Evolutionary conservation across 805 yeast genomes (phyloP).

Genomic region (Zygoascus flipseniorum): DNA sequence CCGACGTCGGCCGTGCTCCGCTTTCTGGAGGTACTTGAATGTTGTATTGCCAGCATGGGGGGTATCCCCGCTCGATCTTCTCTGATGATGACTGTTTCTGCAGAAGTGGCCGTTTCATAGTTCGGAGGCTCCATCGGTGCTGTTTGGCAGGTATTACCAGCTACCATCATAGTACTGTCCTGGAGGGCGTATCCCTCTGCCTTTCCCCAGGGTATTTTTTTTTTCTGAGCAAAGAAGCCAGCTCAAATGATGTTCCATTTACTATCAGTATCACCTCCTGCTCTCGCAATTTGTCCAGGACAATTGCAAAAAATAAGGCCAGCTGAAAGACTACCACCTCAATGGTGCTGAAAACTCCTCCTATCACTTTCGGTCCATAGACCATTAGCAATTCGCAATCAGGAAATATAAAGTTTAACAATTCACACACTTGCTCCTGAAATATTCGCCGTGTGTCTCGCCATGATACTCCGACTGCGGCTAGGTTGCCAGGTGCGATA

Average conservation of each 20-base stretch:
- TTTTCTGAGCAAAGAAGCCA: background rate
- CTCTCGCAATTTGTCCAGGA: background rate
- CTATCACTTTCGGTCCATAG: background rate
- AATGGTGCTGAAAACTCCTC: background rate
- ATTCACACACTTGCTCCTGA: background rate
- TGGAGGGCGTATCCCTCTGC: background rate
- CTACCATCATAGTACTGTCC: too few relatives aligned
- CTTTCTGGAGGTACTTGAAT: too few relatives aligned
- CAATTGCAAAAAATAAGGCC: background rate
- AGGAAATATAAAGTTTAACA: background rate
- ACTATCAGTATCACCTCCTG: background rate
- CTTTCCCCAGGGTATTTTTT: background rate
- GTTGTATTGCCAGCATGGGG: too few relatives aligned
- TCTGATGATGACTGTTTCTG: too few relatives aligned
- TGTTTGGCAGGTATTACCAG: too few relatives aligned
- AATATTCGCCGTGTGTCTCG: background rate
- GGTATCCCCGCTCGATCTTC: too few relatives aligned
- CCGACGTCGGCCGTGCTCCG: too few relatives aligned
- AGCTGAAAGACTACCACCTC: background rate
- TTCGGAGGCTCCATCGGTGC: too few relatives aligned
- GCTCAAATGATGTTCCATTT: background rate
- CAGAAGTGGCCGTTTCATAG: too few relatives aligned
- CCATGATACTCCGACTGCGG: background rate
- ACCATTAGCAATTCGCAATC: background rate
- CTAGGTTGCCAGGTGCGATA: background rate